Percentiles rank a stretch among this genome's conserved stretches.
Evolutionary conservation across 2,329 filamentous ascomycete species (phyloP).

Genomic region (Ophiostoma tasmaniense): DNA sequence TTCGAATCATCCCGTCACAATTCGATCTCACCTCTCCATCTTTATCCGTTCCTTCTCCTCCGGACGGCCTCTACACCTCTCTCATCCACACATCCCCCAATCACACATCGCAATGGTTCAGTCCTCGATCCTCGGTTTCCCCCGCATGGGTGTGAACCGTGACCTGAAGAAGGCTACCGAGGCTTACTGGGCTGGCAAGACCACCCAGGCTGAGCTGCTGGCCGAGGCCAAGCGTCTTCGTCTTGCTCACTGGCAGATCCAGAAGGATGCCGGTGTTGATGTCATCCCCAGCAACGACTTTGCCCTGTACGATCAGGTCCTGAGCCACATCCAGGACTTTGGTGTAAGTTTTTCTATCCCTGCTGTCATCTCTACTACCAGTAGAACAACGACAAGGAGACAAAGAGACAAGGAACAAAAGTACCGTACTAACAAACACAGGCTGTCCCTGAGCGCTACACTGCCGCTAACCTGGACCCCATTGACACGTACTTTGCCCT

Average conservation of each 20-base stretch:
- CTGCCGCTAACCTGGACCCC: slow-evolving; percentile 74
- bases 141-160: slow-evolving; percentile 95
- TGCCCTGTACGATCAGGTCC: slow-evolving; percentile 94
- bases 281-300: slow-evolving; percentile 99
- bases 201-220: slow-evolving; percentile 83
- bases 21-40: not conserved
- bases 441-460: slow-evolving; percentile 90
- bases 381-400: not conserved
- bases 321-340: slow-evolving; percentile 97
- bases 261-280: slow-evolving; percentile 96
- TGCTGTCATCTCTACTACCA: no score
- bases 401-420: not conserved
- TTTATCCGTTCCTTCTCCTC: slow-evolving; percentile 16
- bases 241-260: slow-evolving; percentile 97
- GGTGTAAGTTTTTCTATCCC: slow-evolving; percentile 53
- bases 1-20: not conserved
- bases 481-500: slow-evolving; percentile 99
- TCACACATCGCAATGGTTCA: slow-evolving; percentile 48
- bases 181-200: slow-evolving; percentile 92
- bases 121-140: slow-evolving; percentile 88
- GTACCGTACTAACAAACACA: slow-evolving; percentile 29
- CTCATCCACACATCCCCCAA: slow-evolving; percentile 11
- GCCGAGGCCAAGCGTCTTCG: slow-evolving; percentile 94
- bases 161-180: slow-evolving; percentile 99
- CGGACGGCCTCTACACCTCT: slow-evolving; percentile 14